Evolutionary conservation across 176 grass and related monocot genomes (phyloP), one percentile per base, ranked within the genome.

Genomic region (Zoysia pacifica): DNA sequence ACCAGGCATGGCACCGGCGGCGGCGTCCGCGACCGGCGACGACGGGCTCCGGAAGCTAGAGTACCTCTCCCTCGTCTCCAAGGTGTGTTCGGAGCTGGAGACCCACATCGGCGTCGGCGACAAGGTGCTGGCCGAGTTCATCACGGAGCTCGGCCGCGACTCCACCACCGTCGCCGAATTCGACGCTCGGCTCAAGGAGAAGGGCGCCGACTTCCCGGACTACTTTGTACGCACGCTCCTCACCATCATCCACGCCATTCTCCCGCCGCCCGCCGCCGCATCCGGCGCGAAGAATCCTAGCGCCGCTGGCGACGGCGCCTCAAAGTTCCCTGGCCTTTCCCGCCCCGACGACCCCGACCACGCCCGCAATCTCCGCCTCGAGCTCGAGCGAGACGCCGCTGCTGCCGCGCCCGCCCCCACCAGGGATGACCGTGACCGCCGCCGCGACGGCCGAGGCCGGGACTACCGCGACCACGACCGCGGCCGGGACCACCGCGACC

Each of bases 81-180:
- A 94, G 77, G 86, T 94, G 0, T 94, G 92, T 76, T 87, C 80
- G 13, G 92, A 91, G 88, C 89, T 94, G 14, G 89, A 94, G 81
- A 85, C 89, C 2, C 88, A 94, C 83, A 71, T 94, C 44, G 92
- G 92, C 47, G 87, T 84, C 72, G 89, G 86, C 48, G 89, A 91
- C 89, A 91, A 91, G 80, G 92, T 94, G 42, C 89, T 94, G 1
- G 89, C 92, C n/a, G 92, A 94, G 83, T 94, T 91, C 78, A 89
- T 94, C 77, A 91, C 86, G 56, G 92, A 91, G 19, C 86, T 91
- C 36, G 92, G 92, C 59, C 83, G 86, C 73, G 62, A 81, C 18
- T 89, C 83, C 72, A 35, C 75, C 74, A 68, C 83, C 49, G 92
- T 87, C 64, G 70, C 62, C 6, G 86, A 91, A 7, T 94, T 94